Base-by-base conservation (phyloP, 164 flowering plant species). In the Santalum album region DNA sequence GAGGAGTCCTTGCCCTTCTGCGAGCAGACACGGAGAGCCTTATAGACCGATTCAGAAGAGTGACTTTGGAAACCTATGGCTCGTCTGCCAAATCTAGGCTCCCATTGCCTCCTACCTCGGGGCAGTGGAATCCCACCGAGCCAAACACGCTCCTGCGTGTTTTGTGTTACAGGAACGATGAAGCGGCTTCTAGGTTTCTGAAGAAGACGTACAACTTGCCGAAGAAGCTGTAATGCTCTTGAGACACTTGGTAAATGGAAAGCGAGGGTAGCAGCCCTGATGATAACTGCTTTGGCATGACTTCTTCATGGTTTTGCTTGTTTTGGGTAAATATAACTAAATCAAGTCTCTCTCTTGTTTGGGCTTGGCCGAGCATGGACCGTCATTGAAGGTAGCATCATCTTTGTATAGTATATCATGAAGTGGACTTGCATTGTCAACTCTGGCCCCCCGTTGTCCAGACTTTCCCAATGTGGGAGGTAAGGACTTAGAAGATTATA, bases 171-270 rank as follows among this genome's bases (percentile, higher is more conserved):
- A 59, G 87, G 61, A 77, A 84, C 21, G 90, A 81, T 50, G 90
- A 81, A 4, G 70, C 73, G 6, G 85, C 90, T 22, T 44, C 87
- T 9, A 84, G 62, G 70, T 84, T 79, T 61, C 77, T 84, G 0
- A 84, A 84, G 73, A 84, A 76, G 68, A 76, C 87, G 0, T 81
- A 84, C 27, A 79, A 78, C 52, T 50, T 84, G 55, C 90, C 87
- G 0, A 84, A 81, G 72, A 84, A 81, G 47, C 69, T 80, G 23
- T 83, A 53, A 61, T 14, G 18, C 14, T 12, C 49, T 27, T 48
- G 49, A 6, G 7, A 26, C n/a, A n/a, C n/a, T n/a, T n/a, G n/a
- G n/a, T n/a, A n/a, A n/a, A 51, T 36, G 25, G 23, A 47, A 58
- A 25, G 15, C 15, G 19, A 63, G 38, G 47, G 12, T 38, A 18